Percentiles rank a stretch among this genome's conserved stretches.
phyloP scores from a whole-genome alignment of 2,329 filamentous ascomycete genomes.

The Didymella keratinophila region DNA sequence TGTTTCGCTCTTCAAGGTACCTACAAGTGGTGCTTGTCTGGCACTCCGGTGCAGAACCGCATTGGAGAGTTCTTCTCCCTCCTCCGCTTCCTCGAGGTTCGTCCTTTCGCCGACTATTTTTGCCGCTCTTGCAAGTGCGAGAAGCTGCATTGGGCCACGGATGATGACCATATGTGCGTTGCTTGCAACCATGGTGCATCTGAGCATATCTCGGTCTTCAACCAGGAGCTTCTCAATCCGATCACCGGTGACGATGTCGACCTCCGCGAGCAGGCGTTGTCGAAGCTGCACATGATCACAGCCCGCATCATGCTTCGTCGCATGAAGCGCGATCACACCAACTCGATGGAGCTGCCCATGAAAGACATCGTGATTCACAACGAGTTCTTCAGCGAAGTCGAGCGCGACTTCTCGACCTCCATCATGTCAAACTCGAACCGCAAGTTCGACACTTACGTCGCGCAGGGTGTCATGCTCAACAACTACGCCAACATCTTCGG shows the following conservation, averaged over 20 bases:
- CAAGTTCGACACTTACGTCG: constrained; percentile 94
- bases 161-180: constrained; percentile 74
- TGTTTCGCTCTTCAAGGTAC: constrained; percentile 88
- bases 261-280: constrained; percentile 73
- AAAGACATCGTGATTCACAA: constrained; percentile 93
- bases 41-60: constrained; percentile 94
- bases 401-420: constrained; percentile 92
- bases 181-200: constrained; percentile 72
- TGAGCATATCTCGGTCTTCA: constrained; percentile 82
- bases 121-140: constrained; percentile 88
- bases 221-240: constrained; percentile 92
- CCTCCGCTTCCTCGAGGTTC: constrained; percentile 86
- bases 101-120: constrained; percentile 91
- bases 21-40: constrained; percentile 95
- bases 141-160: constrained; percentile 82
- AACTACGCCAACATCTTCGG: constrained; percentile 97
- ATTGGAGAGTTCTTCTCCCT: constrained; percentile 98
- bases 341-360: constrained; percentile 94
- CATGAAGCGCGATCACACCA: constrained; percentile 90
- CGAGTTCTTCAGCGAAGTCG: constrained; percentile 95
- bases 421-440: constrained; percentile 93
- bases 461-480: constrained; percentile 89
- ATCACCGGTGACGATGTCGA: constrained; percentile 58
- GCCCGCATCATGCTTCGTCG: constrained; percentile 95
- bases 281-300: constrained; percentile 86